phyloP scores from a whole-genome alignment of 345 rosid genomes.

The Alliaria petiolata region DNA sequence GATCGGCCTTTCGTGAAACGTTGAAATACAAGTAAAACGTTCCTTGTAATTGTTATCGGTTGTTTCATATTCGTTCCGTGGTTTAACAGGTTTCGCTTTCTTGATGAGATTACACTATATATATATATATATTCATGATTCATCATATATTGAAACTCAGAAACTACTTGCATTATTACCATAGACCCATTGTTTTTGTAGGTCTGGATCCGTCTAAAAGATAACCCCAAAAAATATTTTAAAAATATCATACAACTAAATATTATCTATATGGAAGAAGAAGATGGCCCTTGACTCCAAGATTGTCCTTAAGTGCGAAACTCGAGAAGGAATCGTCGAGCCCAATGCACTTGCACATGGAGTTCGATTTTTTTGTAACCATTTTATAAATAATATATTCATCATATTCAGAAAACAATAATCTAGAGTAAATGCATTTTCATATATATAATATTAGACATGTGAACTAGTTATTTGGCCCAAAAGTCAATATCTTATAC shows the following conservation, averaged over 20 bases:
- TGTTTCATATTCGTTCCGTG: background rate
- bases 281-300: conserved; percentile 12
- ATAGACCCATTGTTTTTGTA: background rate
- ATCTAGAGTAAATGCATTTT: background rate
- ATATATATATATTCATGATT: too few relatives aligned
- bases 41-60: background rate
- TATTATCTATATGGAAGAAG: background rate
- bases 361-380: background rate
- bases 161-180: background rate
- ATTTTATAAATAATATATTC: background rate
- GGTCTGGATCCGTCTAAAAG: background rate
- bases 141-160: background rate
- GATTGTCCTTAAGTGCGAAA: conserved; percentile 4
- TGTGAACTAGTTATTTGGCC: too few relatives aligned
- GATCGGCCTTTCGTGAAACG: background rate
- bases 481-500: too few relatives aligned
- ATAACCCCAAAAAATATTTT: background rate
- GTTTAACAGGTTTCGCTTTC: background rate
- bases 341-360: conserved; percentile 25
- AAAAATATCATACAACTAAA: background rate
- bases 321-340: background rate
- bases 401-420: background rate
- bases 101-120: background rate
- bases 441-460: too few relatives aligned
- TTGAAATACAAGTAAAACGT: background rate